Evolutionary conservation across 2,329 filamentous ascomycete genomes (phyloP), one percentile per base, ranked within the genome.

Genomic region (Magnaporthiopsis rhizophila): DNA sequence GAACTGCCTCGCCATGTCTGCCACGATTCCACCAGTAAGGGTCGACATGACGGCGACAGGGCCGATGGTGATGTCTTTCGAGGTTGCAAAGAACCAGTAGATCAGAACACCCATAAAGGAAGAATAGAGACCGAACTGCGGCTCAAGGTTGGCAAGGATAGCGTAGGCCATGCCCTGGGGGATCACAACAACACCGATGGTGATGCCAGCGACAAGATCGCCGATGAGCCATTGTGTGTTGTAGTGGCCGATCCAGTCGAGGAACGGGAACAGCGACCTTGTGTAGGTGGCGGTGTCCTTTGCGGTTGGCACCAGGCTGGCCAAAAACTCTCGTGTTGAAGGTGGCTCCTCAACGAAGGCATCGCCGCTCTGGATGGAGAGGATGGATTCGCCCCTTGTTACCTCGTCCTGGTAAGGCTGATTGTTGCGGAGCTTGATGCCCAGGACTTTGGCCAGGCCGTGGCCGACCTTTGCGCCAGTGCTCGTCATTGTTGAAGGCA

Each of bases 61-160:
- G 2, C 94, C 94, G 65, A 98, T 98, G 12, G 94, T 97, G 72
- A 99, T 98, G 75, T 99, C 94, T 74, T 98, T 99, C 18, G 94
- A 97, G 0, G 95, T 99, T 45, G 93, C 95, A 72, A 98, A 98
- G 73, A 97, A 90, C 94, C 94, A 98, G 77, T 99, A 99, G 66
- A 97, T 83, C 67, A 97, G 75, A 21, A 96, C 93, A 62, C 94
- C 95, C 84, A 97, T 95, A 73, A 99, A 98, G 0, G 94, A 97
- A 0, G 94, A 95, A 77, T 96, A 96, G 0, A 98, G 83, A 63
- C 94, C 94, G 72, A 88, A 98, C 73, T 98, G 83, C 7, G 89
- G 85, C 0, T 86, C 82, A n/a, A 98, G 82, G 66, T 88, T 84
- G 59, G 94, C 94, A 32, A 98, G 82, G 66, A 88, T 81, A 36